A percentile compares a stretch with the other conserved stretches of the same genome.
Evolutionary conservation across 768 basidiomycete species (phyloP).

Genomic region (Lyophyllum semitale): DNA sequence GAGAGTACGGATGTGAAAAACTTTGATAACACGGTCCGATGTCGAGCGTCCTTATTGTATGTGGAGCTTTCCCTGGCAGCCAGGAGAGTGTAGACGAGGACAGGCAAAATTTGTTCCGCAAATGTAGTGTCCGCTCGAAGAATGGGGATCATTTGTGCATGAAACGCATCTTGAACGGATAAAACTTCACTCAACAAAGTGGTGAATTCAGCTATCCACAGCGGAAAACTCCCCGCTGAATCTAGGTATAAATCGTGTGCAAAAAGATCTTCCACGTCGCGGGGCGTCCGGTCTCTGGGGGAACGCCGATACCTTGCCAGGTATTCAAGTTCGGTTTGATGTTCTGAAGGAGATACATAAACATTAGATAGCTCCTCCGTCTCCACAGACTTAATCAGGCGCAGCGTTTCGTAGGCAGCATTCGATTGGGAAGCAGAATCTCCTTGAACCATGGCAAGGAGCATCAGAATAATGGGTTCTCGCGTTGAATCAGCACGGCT

Average conservation of each 20-base stretch:
- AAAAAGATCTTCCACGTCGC: constrained; percentile 41
- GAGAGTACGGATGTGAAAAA: constrained; percentile 63
- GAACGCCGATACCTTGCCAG: constrained; percentile 46
- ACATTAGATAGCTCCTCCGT: constrained; percentile 27
- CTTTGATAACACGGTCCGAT: constrained; percentile 39
- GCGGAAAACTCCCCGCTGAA: constrained; percentile 48
- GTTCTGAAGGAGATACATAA: constrained; percentile 38
- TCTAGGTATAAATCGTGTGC: constrained; percentile 34
- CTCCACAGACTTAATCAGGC: constrained; percentile 51
- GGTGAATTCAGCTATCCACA: constrained; percentile 66
- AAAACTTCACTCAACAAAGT: constrained; percentile 60
- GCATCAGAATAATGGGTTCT: constrained; percentile 50
- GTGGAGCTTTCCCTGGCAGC: constrained; percentile 26
- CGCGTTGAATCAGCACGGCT: constrained; percentile 22
- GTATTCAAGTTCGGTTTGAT: constrained; percentile 47
- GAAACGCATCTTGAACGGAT: constrained; percentile 59
- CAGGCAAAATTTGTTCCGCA: constrained; percentile 69
- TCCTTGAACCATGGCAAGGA: constrained; percentile 62
- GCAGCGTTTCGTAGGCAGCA: constrained; percentile 65
- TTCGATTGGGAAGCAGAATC: constrained; percentile 49
- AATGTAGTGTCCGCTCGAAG: constrained; percentile 56
- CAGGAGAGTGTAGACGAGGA: constrained; percentile 74
- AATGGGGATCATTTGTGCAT: constrained; percentile 64
- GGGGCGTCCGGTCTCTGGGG: constrained; percentile 29
- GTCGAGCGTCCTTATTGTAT: constrained; percentile 22